These are phyloP conservation scores for Pseudocercospora ulei DNA, from an alignment of 2,329 filamentous ascomycete genomes.

Conservation along the genomic window DNA sequence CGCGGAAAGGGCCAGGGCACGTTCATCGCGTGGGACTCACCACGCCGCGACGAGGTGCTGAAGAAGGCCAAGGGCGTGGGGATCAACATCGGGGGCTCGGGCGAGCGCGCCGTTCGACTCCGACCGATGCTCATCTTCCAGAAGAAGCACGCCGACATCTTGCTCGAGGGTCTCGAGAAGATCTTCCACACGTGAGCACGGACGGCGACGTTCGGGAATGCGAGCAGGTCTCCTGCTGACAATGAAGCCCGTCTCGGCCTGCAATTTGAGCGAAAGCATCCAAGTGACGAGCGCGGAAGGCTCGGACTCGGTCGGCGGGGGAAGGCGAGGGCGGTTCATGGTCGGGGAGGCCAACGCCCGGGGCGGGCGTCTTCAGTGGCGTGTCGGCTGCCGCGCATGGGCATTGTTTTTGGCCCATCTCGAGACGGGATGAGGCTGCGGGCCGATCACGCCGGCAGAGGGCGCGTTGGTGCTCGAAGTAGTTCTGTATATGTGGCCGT, in stretches of 20 bases:
- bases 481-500: too few relatives aligned
- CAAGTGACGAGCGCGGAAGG: constrained; percentile 9
- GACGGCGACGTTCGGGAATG: not conserved
- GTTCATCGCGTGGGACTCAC: constrained; percentile 85
- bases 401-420: too few relatives aligned
- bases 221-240: constrained; percentile 6
- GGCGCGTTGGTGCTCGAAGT: too few relatives aligned
- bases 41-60: constrained; percentile 68
- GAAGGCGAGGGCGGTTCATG: constrained; percentile 13
- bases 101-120: constrained; percentile 63
- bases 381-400: too few relatives aligned
- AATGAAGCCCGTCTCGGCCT: constrained; percentile 5
- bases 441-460: too few relatives aligned
- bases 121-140: constrained; percentile 89
- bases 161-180: constrained; percentile 48
- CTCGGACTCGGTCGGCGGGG: constrained; percentile 7
- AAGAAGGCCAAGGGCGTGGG: constrained; percentile 67
- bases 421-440: too few relatives aligned
- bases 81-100: constrained; percentile 79
- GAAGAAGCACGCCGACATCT: constrained; percentile 77
- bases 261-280: constrained; percentile 10
- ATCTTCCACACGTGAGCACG: constrained; percentile 27
- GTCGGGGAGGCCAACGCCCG: not conserved
- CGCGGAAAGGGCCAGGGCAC: constrained; percentile 81
- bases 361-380: not conserved